Conservation (phyloP, 1,284 basidiomycete genomes). For the Apiotrichum brassicae region DNA sequence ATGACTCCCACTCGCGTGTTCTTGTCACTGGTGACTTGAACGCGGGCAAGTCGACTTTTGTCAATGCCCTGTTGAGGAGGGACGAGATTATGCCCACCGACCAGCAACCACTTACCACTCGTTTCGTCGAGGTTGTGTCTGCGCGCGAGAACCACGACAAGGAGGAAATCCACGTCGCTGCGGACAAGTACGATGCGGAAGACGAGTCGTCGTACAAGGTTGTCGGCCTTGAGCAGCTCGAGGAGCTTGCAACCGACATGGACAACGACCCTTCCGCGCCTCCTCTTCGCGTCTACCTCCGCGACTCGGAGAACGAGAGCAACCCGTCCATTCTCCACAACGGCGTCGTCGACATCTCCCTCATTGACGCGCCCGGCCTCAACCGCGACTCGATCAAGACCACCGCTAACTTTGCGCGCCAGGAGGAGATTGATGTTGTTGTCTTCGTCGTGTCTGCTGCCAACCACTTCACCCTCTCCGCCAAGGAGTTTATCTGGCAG, state of each 20-base stretch:
- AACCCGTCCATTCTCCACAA: constrained; percentile 86
- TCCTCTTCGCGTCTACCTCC: constrained; percentile 76
- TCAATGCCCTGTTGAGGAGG: constrained; percentile 84
- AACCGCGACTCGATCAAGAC: constrained; percentile 96
- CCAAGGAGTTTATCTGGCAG: constrained; percentile 88
- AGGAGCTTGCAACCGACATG: constrained; percentile 63
- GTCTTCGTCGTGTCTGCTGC: constrained; percentile 98
- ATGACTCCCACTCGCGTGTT: constrained; percentile 91
- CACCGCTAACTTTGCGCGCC: constrained; percentile 89
- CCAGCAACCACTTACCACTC: constrained; percentile 95
- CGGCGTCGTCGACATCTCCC: constrained; percentile 92
- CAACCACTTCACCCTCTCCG: constrained; percentile 96
- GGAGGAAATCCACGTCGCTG: constrained; percentile 45
- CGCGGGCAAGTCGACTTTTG: constrained; percentile 96
- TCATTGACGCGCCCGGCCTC: constrained; percentile 96
- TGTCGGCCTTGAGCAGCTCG: constrained; percentile 63
- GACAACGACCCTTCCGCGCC: constrained; percentile 65
- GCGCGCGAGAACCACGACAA: constrained; percentile 65
- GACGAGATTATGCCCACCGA: constrained; percentile 88
- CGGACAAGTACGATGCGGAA: constrained; percentile 60
- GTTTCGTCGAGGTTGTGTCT: constrained; percentile 96
- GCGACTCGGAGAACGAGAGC: constrained; percentile 59
- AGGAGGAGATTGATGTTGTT: constrained; percentile 97
- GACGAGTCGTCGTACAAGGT: constrained; percentile 73
- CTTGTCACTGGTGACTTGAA: constrained; percentile 99